These are phyloP conservation scores for Dissoconium aciculare DNA, from an alignment of 2,329 filamentous ascomycete genomes.

Conservation along the genomic window DNA sequence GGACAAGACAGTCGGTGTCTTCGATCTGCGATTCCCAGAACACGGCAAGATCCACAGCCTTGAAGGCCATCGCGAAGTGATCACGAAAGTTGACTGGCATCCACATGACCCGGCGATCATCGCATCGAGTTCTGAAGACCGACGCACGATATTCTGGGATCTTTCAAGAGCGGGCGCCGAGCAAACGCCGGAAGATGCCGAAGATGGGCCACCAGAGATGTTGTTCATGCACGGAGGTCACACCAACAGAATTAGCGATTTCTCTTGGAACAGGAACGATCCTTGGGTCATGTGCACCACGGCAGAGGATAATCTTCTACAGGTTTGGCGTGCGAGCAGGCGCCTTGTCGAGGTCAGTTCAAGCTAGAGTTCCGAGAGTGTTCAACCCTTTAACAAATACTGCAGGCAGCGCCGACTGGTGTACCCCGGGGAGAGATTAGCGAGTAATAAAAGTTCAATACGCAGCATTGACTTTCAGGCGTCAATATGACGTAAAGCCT, in stretches of 20 bases:
- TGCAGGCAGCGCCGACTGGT: constrained; percentile 16
- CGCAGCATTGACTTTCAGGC: too few species aligned
- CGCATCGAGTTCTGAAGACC: constrained; percentile 82
- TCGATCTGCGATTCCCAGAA: constrained; percentile 57
- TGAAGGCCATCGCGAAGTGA: constrained; percentile 74
- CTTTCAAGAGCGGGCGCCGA: constrained; percentile 82
- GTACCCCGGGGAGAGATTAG: constrained; percentile 21
- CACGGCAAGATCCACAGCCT: constrained; percentile 82
- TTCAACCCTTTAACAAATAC: not conserved
- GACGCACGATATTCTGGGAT: constrained; percentile 93
- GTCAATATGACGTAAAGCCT: too few species aligned
- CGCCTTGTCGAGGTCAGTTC: constrained; percentile 19
- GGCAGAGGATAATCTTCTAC: constrained; percentile 90
- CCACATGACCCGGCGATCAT: constrained; percentile 78
- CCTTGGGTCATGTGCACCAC: constrained; percentile 94
- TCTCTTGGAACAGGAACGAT: constrained; percentile 94
- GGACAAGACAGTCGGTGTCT: constrained; percentile 87
- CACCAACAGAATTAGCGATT: constrained; percentile 91
- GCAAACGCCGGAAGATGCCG: constrained; percentile 83
- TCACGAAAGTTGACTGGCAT: constrained; percentile 90
- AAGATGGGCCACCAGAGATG: constrained; percentile 91
- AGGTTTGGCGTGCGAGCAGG: constrained; percentile 48
- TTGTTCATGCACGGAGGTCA: constrained; percentile 98
- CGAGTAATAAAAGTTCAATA: constrained; percentile 9
- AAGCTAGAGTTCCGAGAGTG: not conserved